These are phyloP conservation scores for Diaporthe ilicicola DNA, from an alignment of 2,329 filamentous ascomycete species.

Conservation along the genomic window DNA sequence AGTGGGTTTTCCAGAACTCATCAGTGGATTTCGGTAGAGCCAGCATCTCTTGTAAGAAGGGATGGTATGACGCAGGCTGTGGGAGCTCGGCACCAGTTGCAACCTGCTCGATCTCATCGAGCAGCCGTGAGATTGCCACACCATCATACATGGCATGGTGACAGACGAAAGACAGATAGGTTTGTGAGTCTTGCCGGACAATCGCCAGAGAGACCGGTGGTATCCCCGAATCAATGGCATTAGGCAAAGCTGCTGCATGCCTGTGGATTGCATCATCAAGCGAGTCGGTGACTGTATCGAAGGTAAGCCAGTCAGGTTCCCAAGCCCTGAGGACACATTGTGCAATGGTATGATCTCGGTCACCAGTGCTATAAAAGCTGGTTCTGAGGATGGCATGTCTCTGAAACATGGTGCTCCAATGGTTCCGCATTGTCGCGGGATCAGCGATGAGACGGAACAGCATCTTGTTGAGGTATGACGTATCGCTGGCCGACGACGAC, in stretches of 20 bases:
- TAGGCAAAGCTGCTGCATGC: conserved; percentile 50
- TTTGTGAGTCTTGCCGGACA: conserved; percentile 42
- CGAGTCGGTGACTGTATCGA: conserved; percentile 40
- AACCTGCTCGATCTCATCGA: conserved; percentile 73
- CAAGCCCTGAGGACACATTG: conserved; percentile 72
- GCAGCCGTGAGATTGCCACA: conserved; percentile 74
- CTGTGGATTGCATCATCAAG: conserved; percentile 48
- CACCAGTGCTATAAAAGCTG: conserved; percentile 73
- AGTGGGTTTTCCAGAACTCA: conserved; percentile 70
- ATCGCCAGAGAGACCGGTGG: conserved; percentile 57
- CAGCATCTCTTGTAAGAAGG: conserved; percentile 70
- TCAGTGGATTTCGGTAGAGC: conserved; percentile 58
- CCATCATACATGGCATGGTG: conserved; percentile 93
- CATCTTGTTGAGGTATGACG: conserved; percentile 77
- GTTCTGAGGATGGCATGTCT: conserved; percentile 83
- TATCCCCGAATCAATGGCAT: conserved; percentile 52
- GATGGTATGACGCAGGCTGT: conserved; percentile 62
- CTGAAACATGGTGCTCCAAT: conserved; percentile 69
- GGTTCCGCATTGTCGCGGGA: conserved; percentile 56
- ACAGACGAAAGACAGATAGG: conserved; percentile 59
- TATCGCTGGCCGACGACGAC: conserved; percentile 52
- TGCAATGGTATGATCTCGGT: conserved; percentile 68
- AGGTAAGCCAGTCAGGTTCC: conserved; percentile 49
- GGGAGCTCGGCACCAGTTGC: conserved; percentile 58
- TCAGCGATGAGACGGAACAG: conserved; percentile 67